These are phyloP conservation scores for Lactuca saligna DNA, from an alignment of 129 eudicot genomes.

Conservation along the genomic window DNA sequence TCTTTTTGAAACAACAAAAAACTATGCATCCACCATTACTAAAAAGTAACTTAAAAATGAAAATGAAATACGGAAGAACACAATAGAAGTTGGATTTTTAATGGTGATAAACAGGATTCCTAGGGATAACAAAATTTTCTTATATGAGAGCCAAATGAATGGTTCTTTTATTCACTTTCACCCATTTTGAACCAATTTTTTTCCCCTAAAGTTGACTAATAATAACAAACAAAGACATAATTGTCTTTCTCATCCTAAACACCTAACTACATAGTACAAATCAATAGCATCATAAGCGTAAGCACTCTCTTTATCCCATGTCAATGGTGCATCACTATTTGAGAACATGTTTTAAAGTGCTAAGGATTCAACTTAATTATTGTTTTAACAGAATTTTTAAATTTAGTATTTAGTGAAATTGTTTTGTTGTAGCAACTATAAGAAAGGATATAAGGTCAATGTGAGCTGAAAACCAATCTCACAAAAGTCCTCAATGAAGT, in stretches of 20 bases:
- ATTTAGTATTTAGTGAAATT: neutral
- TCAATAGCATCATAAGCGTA: constrained; percentile 83
- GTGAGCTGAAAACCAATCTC: constrained; percentile 89
- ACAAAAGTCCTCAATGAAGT: constrained; percentile 89
- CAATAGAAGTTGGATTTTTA: neutral
- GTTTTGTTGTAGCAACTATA: neutral
- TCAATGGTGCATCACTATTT: constrained; percentile 62
- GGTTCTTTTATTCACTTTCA: constrained; percentile 69
- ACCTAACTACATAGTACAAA: constrained; percentile 77
- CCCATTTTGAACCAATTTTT: constrained; percentile 52
- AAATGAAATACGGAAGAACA: neutral
- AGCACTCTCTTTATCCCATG: constrained; percentile 77
- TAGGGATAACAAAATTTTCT: constrained; percentile 57
- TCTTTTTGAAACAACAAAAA: constrained; percentile 65
- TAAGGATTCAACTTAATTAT: constrained; percentile 47
- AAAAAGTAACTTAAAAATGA: neutral
- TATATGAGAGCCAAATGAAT: constrained; percentile 69
- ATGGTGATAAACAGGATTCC: constrained; percentile 67
- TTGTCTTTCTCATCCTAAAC: neutral
- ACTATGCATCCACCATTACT: constrained; percentile 51
- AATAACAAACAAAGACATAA: constrained; percentile 10
- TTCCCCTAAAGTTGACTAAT: constrained; percentile 30
- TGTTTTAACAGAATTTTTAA: neutral
- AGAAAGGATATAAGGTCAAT: constrained; percentile 85
- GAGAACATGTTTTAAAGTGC: constrained; percentile 78